These are phyloP conservation scores for Plicaturopsis crispa DNA, from an alignment of 768 basidiomycete species.

Conservation along the genomic window DNA sequence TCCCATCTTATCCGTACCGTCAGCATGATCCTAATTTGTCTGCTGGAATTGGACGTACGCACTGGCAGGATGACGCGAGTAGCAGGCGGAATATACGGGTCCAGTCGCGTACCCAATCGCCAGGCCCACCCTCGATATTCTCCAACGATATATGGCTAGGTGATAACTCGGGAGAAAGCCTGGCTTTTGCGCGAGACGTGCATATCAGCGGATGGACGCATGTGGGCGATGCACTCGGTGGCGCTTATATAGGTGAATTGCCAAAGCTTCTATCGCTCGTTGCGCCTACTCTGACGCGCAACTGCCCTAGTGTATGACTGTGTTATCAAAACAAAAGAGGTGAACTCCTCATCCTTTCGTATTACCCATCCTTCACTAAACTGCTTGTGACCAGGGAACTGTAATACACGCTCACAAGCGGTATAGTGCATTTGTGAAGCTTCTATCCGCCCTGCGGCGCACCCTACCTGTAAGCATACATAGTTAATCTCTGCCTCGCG, in stretches of 20 bases:
- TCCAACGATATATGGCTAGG: constrained; percentile 66
- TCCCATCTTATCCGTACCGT: no score
- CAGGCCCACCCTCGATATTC: constrained; percentile 44
- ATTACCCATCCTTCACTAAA: constrained; percentile 5
- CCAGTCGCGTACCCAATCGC: no score
- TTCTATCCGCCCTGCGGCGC: constrained; percentile 38
- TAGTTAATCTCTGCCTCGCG: constrained; percentile 1
- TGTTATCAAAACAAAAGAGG: constrained; percentile 59
- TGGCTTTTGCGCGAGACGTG: constrained; percentile 57
- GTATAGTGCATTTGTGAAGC: constrained; percentile 56
- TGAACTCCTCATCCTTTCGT: constrained; percentile 9
- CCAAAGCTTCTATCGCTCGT: neutral
- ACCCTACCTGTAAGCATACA: constrained; percentile 42
- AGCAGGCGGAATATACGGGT: no score
- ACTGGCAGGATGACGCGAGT: constrained; percentile 10
- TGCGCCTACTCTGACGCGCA: neutral
- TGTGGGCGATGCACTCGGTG: constrained; percentile 58
- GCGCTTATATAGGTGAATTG: constrained; percentile 56
- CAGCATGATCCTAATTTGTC: neutral
- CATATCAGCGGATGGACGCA: constrained; percentile 64
- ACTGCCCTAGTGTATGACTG: constrained; percentile 53
- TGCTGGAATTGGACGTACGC: neutral
- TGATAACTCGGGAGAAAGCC: constrained; percentile 47
- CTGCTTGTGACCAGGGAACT: constrained; percentile 54
- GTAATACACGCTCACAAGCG: constrained; percentile 60